These are phyloP conservation scores for Ascomycota sp. DNA, from an alignment of 2,329 filamentous ascomycete genomes.

Conservation along the genomic window DNA sequence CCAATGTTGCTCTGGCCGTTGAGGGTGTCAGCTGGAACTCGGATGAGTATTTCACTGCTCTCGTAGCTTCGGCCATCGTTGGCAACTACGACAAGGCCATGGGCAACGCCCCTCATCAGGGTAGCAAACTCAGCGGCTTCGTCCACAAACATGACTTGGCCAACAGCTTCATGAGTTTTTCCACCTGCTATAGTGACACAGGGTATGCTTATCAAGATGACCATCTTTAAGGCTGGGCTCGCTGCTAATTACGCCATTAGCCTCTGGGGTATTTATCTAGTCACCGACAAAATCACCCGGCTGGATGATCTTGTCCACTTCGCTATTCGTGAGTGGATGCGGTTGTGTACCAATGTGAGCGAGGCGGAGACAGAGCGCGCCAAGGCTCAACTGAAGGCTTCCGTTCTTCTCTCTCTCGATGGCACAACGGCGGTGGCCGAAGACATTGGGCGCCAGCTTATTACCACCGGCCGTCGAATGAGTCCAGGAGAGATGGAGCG, in stretches of 20 bases:
- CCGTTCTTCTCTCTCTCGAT: conserved; percentile 87
- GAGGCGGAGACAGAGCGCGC: conserved; percentile 89
- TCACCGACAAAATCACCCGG: conserved; percentile 66
- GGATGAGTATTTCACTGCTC: conserved; percentile 93
- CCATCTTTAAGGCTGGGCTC: background rate
- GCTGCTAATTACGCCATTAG: conserved; percentile 22
- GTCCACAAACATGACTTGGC: conserved; percentile 87
- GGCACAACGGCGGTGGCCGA: conserved; percentile 93
- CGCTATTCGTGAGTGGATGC: conserved; percentile 92
- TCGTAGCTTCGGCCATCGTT: conserved; percentile 94
- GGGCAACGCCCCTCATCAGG: conserved; percentile 90
- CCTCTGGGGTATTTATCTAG: conserved; percentile 98
- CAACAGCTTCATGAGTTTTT: conserved; percentile 99
- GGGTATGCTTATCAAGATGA: conserved; percentile 38
- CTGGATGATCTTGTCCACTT: conserved; percentile 97
- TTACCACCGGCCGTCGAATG: conserved; percentile 87
- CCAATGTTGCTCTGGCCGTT: conserved; percentile 93
- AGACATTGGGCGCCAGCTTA: conserved; percentile 94
- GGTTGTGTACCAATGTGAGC: conserved; percentile 70
- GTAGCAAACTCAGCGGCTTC: conserved; percentile 90
- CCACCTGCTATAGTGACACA: conserved; percentile 97
- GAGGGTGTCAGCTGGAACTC: conserved; percentile 99
- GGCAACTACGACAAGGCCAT: conserved; percentile 99
- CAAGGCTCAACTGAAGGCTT: conserved; percentile 97
- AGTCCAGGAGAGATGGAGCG: conserved; percentile 85